Base-by-base conservation (phyloP, 495 filamentous ascomycete genomes). In the Penicillium samsonianum region DNA sequence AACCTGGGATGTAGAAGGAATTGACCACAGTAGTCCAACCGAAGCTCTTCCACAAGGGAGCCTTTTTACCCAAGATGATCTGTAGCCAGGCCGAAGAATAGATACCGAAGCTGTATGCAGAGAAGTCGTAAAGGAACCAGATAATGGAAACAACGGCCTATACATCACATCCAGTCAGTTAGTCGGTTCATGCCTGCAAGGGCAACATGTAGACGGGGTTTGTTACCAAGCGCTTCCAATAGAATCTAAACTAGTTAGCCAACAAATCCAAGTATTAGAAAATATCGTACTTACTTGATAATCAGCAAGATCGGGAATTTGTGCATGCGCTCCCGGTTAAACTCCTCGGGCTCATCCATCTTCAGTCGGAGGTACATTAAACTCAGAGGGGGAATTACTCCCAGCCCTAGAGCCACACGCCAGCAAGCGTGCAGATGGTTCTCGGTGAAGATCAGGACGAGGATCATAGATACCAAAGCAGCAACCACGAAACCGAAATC, bases 51-150 rank as follows among this genome's bases (percentile, higher is more conserved):
- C 88, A 90, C 25, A 95, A 71, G 6, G 87, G 80, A 4, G 82
- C 77, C 11, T 57, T 53, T 8, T 67, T 57, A 4, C 79, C 81
- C 16, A 87, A 78, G 52, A 96, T 87, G 61, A 88, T 86, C 17
- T 67, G 57, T 17, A 96, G 65, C 73, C 90, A 91, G 7, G 82
- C 74, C 9, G 84, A 84, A 0, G 87, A 88, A 71, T 91, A 94
- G 60, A 92, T 89, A 52, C 82, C 76, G 73, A 94, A 94, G 12
- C 86, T 84, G 68, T 94, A 96, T 20, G 85, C 72, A 0, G 84
- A 87, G 63, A 93, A 93, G 74, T 96, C 89, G 67, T 96, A 96
- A 62, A 95, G 82, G 72, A 95, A 96, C 92, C 92, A 97, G 69
- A 97, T 91, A 23, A 88, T 57, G 53, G 82, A 87, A 44, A 96